These are phyloP conservation scores for Coemansia sp. DNA, from an alignment of 192 early-diverging fungal genomes.

Conservation along the genomic window DNA sequence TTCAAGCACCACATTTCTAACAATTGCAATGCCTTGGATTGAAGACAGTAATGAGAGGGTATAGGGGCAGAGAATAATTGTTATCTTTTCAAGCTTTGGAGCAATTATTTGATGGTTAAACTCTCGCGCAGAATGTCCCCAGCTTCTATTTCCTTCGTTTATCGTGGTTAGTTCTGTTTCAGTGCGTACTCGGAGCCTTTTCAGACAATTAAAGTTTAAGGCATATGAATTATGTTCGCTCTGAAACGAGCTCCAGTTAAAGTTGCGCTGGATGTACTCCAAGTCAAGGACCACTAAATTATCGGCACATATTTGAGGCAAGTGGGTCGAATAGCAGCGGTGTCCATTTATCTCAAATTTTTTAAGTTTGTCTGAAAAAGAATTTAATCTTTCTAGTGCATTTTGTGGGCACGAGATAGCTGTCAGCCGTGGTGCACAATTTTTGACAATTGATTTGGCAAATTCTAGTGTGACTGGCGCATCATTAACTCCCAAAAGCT, in stretches of 20 bases:
- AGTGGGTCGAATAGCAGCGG: background rate
- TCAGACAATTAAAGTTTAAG: background rate
- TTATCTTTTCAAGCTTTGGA: background rate
- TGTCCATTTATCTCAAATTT: background rate
- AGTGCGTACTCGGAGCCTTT: background rate
- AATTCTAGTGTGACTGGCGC: background rate
- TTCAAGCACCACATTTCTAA: background rate
- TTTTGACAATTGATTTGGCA: background rate
- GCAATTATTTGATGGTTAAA: slow-evolving; percentile 1
- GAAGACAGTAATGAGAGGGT: background rate
- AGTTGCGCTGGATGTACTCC: background rate
- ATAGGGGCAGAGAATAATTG: background rate
- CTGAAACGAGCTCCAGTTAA: slow-evolving; percentile 1
- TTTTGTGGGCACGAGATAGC: background rate
- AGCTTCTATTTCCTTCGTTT: background rate
- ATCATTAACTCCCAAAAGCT: background rate
- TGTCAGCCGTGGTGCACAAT: background rate
- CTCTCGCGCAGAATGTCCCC: background rate
- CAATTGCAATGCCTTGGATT: background rate
- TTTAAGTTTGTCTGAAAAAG: background rate
- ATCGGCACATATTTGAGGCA: background rate
- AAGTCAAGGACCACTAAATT: background rate
- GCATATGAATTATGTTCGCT: background rate
- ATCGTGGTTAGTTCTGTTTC: background rate
- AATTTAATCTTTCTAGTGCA: background rate